Evolutionary conservation across 2,329 filamentous ascomycete genomes (phyloP), one percentile per base, ranked within the genome.

Genomic region (Amphichorda felina): DNA sequence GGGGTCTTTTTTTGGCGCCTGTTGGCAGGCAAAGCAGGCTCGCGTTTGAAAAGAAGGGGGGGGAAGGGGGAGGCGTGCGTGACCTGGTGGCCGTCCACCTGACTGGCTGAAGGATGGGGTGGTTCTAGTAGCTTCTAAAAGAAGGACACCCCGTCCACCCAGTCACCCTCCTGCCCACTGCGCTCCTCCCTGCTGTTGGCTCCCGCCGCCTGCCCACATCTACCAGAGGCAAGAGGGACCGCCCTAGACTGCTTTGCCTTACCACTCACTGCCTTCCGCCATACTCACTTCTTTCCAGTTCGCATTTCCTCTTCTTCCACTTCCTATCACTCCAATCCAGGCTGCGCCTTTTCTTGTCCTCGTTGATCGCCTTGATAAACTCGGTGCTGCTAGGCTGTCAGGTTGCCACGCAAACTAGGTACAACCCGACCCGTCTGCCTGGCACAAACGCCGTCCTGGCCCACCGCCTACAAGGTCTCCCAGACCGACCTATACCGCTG

Each of bases 21-120:
- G n/a, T n/a, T n/a, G n/a, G n/a, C n/a, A n/a, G n/a, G n/a, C n/a
- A n/a, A n/a, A n/a, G n/a, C n/a, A n/a, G n/a, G n/a, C n/a, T n/a
- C n/a, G n/a, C n/a, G n/a, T n/a, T n/a, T n/a, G n/a, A n/a, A n/a
- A n/a, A n/a, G n/a, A n/a, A n/a, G n/a, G n/a, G n/a, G n/a, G n/a
- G n/a, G n/a, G n/a, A n/a, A n/a, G n/a, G n/a, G n/a, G n/a, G n/a
- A n/a, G n/a, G n/a, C n/a, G 27, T 29, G 27, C 13, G 27, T 29
- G 27, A 29, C 27, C 27, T 29, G 13, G 27, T 29, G 27, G 5
- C 5, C 27, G 15, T 29, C 13, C 27, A 29, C 27, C 27, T 29
- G 27, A 29, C 27, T 29, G 27, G 27, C 27, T 29, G 13, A n/a
- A 29, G 27, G 27, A n/a, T 29, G 27, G 27, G 27, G 27, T 29